Evolutionary conservation across 1,139 yeast genomes (phyloP), one percentile per base, ranked within the genome.

Genomic region (Kodamaea ohmeri): DNA sequence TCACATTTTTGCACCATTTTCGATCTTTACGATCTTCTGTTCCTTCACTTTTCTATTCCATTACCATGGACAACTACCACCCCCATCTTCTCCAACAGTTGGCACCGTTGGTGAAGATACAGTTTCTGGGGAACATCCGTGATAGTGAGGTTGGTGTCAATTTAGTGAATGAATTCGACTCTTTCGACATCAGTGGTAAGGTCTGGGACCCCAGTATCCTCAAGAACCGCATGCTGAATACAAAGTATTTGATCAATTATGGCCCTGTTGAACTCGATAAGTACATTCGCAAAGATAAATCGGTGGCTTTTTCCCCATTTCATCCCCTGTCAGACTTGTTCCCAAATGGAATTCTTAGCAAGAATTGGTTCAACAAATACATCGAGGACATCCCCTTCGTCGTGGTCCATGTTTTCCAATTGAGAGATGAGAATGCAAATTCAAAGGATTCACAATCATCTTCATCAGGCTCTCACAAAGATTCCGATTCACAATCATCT

Each of bases 121-220:
- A 51, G 11, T 24, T 52, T 17, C 36, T 47, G 14, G 40, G 43
- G n/a, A 34, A 18, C 9, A 14, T 37, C 6, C 26, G 22, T 13
- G n/a, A n/a, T n/a, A 38, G 34, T 0, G 42, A 41, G 1, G 41
- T 39, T 18, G 18, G 15, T 11, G 19, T 30, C 17, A 25, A 37
- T 35, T 11, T 42, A 16, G 34, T 37, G 34, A 32, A 22, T 33
- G 32, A 27, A 8, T 33, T 47, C 29, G 31, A 35, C 19, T 40
- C 36, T 19, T 46, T 44, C 42, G 53, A 58, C 39, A 51, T 68
- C 17, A 34, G 46, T 7, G 47, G 51, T 12, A 46, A 45, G 22
- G 42, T 51, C 4, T 71, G 76, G 76, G 74, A 71, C 46, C 64
- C 68, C 41, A 59, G 60, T 26, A 61, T 70, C 13, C 54, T 71